Evolutionary conservation across 1,284 basidiomycete species (phyloP).

Genomic region (Fistulinella cinereoalba): DNA sequence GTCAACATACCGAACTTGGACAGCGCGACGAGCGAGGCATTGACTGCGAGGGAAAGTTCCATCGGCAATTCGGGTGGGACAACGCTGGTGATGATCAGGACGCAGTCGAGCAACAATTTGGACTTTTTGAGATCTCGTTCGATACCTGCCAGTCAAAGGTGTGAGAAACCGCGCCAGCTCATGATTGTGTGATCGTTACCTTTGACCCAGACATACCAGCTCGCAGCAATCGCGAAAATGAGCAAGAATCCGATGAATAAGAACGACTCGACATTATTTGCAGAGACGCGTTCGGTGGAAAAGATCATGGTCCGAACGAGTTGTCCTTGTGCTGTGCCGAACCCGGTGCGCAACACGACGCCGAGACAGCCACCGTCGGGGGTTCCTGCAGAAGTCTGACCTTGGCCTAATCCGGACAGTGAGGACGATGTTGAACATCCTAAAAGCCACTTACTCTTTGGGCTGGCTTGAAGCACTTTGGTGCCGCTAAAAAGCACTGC

Average conservation of each 20-base stretch:
- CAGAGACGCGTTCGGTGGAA: constrained; percentile 90
- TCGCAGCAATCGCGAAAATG: constrained; percentile 93
- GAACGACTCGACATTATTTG: constrained; percentile 92
- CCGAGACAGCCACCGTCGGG: constrained; percentile 90
- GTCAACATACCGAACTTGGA: constrained; percentile 77
- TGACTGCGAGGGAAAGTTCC: constrained; percentile 93
- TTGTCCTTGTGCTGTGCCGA: constrained; percentile 94
- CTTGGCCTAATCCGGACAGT: constrained; percentile 32
- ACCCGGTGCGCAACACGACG: constrained; percentile 90
- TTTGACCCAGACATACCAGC: constrained; percentile 95
- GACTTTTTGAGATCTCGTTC: constrained; percentile 90
- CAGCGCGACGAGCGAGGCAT: constrained; percentile 88
- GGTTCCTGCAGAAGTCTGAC: constrained; percentile 53
- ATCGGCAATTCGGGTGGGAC: constrained; percentile 95
- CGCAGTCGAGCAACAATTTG: constrained; percentile 89
- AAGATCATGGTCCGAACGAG: constrained; percentile 97
- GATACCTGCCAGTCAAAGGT: constrained; percentile 47
- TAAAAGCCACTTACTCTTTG: constrained; percentile 38
- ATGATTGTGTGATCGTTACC: constrained; percentile 44
- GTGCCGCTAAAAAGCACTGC: constrained; percentile 92
- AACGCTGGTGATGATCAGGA: constrained; percentile 93
- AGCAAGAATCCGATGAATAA: constrained; percentile 95
- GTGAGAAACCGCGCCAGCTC: constrained; percentile 4
- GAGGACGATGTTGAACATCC: not conserved
- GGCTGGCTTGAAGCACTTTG: constrained; percentile 84